Evolutionary conservation across 441 rosid genomes (phyloP).

Genomic region (Syzygium malaccense): DNA sequence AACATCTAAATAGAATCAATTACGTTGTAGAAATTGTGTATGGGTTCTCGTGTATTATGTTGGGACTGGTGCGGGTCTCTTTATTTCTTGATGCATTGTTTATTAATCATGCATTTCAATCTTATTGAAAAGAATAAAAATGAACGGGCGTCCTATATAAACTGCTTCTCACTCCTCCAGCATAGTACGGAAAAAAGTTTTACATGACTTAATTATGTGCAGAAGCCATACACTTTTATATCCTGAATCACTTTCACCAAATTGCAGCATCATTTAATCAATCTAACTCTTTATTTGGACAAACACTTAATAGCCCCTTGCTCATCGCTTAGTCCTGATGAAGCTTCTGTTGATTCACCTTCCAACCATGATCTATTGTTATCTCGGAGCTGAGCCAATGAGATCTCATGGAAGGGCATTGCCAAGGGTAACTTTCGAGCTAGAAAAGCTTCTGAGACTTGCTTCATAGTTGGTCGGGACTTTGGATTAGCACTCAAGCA

Average conservation of each 20-base stretch:
- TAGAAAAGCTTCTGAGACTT: background rate
- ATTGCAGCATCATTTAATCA: background rate
- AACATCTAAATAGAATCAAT: background rate
- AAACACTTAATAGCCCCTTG: background rate
- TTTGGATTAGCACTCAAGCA: background rate
- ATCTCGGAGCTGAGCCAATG: background rate
- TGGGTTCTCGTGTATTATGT: background rate
- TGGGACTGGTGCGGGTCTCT: background rate
- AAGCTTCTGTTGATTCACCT: fast-evolving
- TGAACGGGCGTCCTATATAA: background rate
- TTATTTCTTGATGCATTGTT: background rate
- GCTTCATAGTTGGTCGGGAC: background rate
- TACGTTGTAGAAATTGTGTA: background rate
- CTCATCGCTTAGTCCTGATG: background rate
- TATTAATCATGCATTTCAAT: background rate
- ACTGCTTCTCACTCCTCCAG: background rate
- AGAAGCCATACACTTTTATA: background rate
- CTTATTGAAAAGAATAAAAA: background rate
- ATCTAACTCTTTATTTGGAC: background rate
- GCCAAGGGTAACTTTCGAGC: background rate
- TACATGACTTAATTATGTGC: background rate
- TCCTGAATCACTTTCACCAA: background rate
- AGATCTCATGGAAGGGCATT: background rate
- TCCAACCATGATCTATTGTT: background rate
- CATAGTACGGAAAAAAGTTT: background rate